Evolutionary conservation across 148 eudicot species (phyloP).

Genomic region (Silene conica): DNA sequence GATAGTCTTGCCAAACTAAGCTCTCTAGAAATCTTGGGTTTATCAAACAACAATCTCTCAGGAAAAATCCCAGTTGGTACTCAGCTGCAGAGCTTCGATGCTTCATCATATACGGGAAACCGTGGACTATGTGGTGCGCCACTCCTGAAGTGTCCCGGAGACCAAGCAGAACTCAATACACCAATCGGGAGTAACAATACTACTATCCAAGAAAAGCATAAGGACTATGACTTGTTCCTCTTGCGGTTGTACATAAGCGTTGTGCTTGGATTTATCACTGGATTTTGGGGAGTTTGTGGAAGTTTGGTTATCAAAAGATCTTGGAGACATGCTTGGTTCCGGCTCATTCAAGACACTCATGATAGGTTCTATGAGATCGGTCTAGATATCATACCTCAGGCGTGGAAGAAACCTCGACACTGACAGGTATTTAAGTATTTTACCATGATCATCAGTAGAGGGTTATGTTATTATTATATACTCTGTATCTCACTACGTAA

Average conservation of each 20-base stretch:
- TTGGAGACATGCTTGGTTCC: slow-evolving; percentile 10
- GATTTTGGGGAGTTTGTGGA: slow-evolving; percentile 18
- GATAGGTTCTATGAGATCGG: slow-evolving; percentile 2
- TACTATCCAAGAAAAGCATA: slow-evolving; percentile 4
- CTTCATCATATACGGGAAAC: slow-evolving; percentile 15
- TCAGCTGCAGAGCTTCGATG: slow-evolving; percentile 9
- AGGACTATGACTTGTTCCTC: background rate
- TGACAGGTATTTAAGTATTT: background rate
- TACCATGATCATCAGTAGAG: background rate
- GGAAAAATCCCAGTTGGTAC: background rate
- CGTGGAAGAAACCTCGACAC: slow-evolving; percentile 1
- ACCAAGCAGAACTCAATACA: background rate
- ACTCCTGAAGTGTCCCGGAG: background rate
- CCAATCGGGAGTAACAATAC: background rate
- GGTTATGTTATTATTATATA: background rate
- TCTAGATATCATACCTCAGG: background rate
- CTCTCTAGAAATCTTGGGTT: slow-evolving; percentile 3
- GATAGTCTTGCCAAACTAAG: background rate
- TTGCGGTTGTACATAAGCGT: slow-evolving; percentile 16
- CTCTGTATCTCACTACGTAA: no score
- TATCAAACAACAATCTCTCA: background rate
- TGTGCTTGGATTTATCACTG: slow-evolving; percentile 12
- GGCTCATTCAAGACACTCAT: background rate
- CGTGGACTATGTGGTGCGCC: slow-evolving; percentile 23
- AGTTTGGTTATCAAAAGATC: slow-evolving; percentile 6